Base-by-base conservation (phyloP, 768 basidiomycete genomes). In the Leucocoprinus sp. region DNA sequence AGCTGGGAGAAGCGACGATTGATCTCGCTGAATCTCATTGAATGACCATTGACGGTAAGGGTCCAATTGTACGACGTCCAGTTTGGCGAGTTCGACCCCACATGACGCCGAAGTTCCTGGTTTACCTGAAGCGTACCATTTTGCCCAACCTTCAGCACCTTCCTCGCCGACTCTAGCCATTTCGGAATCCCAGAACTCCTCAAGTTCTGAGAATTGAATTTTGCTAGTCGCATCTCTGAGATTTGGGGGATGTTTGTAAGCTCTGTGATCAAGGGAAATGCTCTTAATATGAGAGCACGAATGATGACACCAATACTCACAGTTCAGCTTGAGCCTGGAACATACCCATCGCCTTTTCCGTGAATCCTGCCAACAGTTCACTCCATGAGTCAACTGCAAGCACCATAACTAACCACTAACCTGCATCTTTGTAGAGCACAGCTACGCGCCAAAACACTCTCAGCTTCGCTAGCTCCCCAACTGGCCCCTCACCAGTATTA, bases 121-220 rank as follows among this genome's bases (percentile, higher is more conserved):
- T 37, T 65, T 68, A 18, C 70, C 68, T 17, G 68, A 63, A 8
- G 65, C 56, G 31, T 72, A 61, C 84, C 84, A 90, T 26, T 63
- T 49, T 11, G 69, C 68, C 86, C 88, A 91, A 19, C 89, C 87
- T 45, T 60, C 66, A 7, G 87, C 76, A 43, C 67, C 65, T 0
- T 61, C 57, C 56, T 92, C 89, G 22, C 87, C 85, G 7, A 80
- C 59, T n/a, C 88, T 80, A n/a, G 80, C 79, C 8, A 63, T 65
- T 60, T 90, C 89, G 3, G 82, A 77, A 41, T 92, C 89, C 89
- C 89, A 92, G 57, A 85, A 92, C 42, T 79, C 76, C 63, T 89
- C 87, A 3, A 92, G 68, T 12, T 70, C 65, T 44, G 75, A 69
- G 2, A 90, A 63, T 42, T 72, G 74, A 3, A 52, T 56, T 17